These are phyloP conservation scores for Stevia rebaudiana DNA, from an alignment of 140 eudicot genomes.

Conservation along the genomic window DNA sequence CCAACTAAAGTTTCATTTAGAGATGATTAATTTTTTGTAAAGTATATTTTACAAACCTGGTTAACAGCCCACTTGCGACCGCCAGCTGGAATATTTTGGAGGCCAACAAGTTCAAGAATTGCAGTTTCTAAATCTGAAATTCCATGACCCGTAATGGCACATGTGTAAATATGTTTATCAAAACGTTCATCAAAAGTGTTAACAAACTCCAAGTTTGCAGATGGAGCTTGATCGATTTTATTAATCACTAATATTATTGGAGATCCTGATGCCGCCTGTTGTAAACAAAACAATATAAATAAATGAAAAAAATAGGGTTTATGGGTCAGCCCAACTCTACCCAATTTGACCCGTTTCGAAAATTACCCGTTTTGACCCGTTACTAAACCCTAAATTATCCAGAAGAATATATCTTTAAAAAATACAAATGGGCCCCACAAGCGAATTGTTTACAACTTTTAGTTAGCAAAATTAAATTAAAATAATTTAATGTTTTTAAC, in stretches of 20 bases:
- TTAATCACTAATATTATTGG: conserved; percentile 77
- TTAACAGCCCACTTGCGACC: conserved; percentile 90
- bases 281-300: background rate
- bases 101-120: conserved; percentile 72
- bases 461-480: conserved; percentile 4
- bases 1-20: background rate
- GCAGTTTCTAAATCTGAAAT: conserved; percentile 63
- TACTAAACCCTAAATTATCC: no score
- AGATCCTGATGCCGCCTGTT: conserved; percentile 43
- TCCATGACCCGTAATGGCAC: conserved; percentile 92
- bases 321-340: background rate
- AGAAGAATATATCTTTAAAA: background rate
- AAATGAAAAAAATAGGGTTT: background rate
- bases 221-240: conserved; percentile 71
- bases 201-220: conserved; percentile 38
- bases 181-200: conserved; percentile 28
- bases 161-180: conserved; percentile 50
- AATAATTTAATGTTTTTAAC: conserved; percentile 21
- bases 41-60: conserved; percentile 45
- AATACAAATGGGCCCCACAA: background rate
- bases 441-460: background rate
- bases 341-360: background rate
- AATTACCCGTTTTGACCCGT: background rate
- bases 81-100: conserved; percentile 61
- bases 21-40: background rate